Base-by-base conservation (phyloP, 2,329 filamentous ascomycete genomes). In the Hymenoscyphus repandus region DNA sequence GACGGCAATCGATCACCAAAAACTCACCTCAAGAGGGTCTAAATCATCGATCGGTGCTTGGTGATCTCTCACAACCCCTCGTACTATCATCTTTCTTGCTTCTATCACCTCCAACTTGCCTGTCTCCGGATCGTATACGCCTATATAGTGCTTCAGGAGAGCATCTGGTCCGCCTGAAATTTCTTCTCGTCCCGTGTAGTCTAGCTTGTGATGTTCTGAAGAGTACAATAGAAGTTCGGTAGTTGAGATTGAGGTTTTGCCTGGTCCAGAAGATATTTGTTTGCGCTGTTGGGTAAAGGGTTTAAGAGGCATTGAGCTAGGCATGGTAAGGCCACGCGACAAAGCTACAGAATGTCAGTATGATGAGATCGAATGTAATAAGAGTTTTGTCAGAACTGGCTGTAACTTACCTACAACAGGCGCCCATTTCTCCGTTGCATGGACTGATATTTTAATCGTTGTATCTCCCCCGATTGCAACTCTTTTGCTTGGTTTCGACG, bases 11-110 rank as follows among this genome's bases (percentile, higher is more conserved):
- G 5, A 6, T 15, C 32, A 22, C 5, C 10, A 12, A 10, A 38
- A 40, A 54, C 56, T 43, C 57, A 61, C 63, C 34, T 62, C 66
- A 22, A 31, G 31, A 11, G 70, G 67, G 12, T 67, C 63, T 55
- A 72, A 66, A n/a, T 75, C 71, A 50, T 77, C 71, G 10, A 72
- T 71, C 1, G 74, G 59, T 15, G 75, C 72, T 57, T 78, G 74
- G 57, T 81, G 79, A 33, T 78, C 70, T 49, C 80, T 74, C 31
- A 83, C 80, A 27, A 72, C 67, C 11, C 78, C 79, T 37, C 80
- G 72, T 17, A 86, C 70, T 27, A 77, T 72, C 76, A 86, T 80
- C 69, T 79, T 85, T 66, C 80, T 81, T 13, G 80, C 80, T 62
- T 83, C 75, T 15, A 85, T 71, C 32, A 86, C 72, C 58, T 84